These are phyloP conservation scores for Ogataea degrootiae DNA, from an alignment of 805 yeast genomes.

Conservation along the genomic window DNA sequence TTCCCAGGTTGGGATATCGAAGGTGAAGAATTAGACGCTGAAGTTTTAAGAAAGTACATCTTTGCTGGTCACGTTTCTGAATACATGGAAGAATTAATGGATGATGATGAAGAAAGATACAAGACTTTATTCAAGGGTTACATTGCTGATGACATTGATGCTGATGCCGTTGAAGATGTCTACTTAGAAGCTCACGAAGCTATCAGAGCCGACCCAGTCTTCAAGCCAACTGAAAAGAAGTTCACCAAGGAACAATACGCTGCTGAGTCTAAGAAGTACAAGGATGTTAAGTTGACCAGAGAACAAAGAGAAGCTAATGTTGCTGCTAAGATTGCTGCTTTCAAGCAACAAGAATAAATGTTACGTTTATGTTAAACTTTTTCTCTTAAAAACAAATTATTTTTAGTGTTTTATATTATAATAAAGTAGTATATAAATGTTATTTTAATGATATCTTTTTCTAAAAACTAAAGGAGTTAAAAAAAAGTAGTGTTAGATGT, in stretches of 20 bases:
- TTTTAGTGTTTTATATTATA: no score
- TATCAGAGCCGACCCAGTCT: conserved; percentile 93
- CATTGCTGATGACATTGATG: conserved; percentile 95
- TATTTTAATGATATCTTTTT: no score
- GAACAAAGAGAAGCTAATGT: conserved; percentile 88
- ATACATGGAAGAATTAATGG: conserved; percentile 99
- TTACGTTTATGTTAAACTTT: not conserved
- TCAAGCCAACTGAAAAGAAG: conserved; percentile 86
- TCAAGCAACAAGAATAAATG: conserved; percentile 47
- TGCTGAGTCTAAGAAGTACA: conserved; percentile 93
- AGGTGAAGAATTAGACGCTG: conserved; percentile 97
- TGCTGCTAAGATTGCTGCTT: conserved; percentile 91
- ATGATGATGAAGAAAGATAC: conserved; percentile 99
- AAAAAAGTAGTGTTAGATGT: no score
- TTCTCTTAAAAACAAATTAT: no score
- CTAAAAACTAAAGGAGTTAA: no score
- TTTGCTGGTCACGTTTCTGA: conserved; percentile 99
- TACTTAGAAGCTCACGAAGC: conserved; percentile 91
- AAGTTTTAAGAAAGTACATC: conserved; percentile 96
- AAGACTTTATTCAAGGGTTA: conserved; percentile 91
- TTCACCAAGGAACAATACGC: conserved; percentile 98
- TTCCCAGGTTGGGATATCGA: conserved; percentile 99
- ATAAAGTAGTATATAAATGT: no score
- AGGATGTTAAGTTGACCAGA: conserved; percentile 78
- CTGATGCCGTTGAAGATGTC: conserved; percentile 94